Conservation (phyloP, 2,329 filamentous ascomycete species). For the Neopestalotiopsis sp. region DNA sequence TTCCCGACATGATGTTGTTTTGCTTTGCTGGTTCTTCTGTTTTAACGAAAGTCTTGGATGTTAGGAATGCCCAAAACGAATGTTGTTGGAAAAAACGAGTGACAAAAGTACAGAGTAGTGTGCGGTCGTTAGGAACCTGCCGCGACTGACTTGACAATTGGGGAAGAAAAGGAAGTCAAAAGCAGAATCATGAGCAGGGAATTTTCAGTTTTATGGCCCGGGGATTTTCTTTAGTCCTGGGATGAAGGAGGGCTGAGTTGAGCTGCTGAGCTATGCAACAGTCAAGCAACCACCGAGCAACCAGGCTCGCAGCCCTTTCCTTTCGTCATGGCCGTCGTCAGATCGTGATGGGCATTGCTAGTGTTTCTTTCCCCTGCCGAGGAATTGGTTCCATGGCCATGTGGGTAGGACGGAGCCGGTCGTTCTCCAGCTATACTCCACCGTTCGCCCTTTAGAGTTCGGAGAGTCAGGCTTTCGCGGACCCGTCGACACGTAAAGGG, state of each 20-base stretch:
- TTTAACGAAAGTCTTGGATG: not conserved
- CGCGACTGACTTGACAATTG: slow-evolving; percentile 6
- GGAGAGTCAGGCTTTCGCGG: slow-evolving; percentile 1
- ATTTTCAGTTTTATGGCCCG: not conserved
- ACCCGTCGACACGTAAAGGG: slow-evolving; percentile 2
- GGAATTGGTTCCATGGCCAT: not conserved
- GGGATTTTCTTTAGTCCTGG: not conserved
- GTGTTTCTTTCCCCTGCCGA: not conserved
- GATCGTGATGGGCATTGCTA: slow-evolving; percentile 9
- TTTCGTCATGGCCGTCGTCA: slow-evolving; percentile 6
- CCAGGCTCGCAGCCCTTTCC: not conserved
- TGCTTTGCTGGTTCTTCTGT: not conserved
- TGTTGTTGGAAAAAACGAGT: slow-evolving; percentile 4
- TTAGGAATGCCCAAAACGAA: not conserved
- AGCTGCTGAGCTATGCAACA: not conserved
- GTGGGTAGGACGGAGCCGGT: not conserved
- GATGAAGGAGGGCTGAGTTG: not conserved
- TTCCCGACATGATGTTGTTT: slow-evolving; percentile 26
- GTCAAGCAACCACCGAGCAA: not conserved
- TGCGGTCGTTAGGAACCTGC: not conserved
- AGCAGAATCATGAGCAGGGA: not conserved
- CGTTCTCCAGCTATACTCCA: slow-evolving; percentile 8
- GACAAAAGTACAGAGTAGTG: not conserved
- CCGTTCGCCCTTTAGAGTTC: not conserved
- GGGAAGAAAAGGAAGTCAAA: not conserved